These are phyloP conservation scores for Kickxella alabastrina DNA, from an alignment of 192 early-diverging fungal genomes.

Conservation along the genomic window DNA sequence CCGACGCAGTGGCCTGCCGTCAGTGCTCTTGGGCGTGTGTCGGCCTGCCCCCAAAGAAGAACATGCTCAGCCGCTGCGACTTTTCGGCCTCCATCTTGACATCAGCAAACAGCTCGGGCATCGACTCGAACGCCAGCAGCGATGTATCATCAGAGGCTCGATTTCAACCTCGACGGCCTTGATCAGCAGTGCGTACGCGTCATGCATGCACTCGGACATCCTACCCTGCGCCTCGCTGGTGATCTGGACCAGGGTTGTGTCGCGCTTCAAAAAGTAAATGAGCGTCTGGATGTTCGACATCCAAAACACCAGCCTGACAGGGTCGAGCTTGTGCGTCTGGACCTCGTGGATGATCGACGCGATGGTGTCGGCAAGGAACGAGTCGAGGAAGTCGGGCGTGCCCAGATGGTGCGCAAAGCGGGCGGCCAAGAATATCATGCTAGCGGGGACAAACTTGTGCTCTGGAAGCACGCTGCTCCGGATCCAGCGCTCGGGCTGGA, in stretches of 20 bases:
- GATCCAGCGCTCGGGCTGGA: conserved; percentile 60
- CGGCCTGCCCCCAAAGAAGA: conserved; percentile 39
- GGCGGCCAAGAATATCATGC: conserved; percentile 82
- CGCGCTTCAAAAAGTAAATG: conserved; percentile 83
- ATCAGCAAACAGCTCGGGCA: conserved; percentile 58
- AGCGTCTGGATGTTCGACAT: conserved; percentile 79
- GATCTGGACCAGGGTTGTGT: conserved; percentile 64
- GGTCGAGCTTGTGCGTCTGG: conserved; percentile 53
- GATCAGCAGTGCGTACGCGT: conserved; percentile 63
- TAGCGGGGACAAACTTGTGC: conserved; percentile 72
- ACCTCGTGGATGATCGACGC: conserved; percentile 55
- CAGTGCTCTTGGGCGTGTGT: conserved; percentile 29
- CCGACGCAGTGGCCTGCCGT: conserved; percentile 47
- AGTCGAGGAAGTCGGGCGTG: conserved; percentile 66
- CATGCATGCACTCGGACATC: conserved; percentile 79
- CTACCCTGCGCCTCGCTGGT: conserved; percentile 70
- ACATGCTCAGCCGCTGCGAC: conserved; percentile 44
- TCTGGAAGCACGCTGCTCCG: conserved; percentile 19
- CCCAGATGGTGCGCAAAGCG: conserved; percentile 84
- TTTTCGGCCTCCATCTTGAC: conserved; percentile 44
- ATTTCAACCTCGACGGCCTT: conserved; percentile 62
- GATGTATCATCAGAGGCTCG: conserved; percentile 64
- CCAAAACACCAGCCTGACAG: conserved; percentile 73
- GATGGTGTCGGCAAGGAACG: conserved; percentile 60
- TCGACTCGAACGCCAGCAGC: conserved; percentile 67